phyloP scores from a whole-genome alignment of 768 basidiomycete genomes.

The Hygrocybe coccinea region DNA sequence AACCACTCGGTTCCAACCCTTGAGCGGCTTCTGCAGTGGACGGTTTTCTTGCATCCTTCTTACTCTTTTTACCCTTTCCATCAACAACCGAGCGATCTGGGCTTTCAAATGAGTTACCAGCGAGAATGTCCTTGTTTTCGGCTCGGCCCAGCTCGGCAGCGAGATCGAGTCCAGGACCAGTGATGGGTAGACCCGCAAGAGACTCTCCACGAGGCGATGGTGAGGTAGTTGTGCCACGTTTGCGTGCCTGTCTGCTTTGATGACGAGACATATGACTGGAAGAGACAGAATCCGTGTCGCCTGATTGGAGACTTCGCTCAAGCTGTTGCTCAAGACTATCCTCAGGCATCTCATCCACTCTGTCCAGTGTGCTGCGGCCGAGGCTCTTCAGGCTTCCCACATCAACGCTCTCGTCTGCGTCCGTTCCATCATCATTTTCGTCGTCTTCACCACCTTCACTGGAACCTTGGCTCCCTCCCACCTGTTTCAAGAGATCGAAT shows the following conservation, averaged over 20 bases:
- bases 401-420: slow-evolving; percentile 42
- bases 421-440: slow-evolving; percentile 39
- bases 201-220: slow-evolving; percentile 71
- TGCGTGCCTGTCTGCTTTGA: slow-evolving; percentile 43
- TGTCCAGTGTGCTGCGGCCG: slow-evolving; percentile 54
- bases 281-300: slow-evolving; percentile 34
- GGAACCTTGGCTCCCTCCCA: slow-evolving; percentile 38
- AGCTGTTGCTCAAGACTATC: slow-evolving; percentile 37
- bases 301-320: slow-evolving; percentile 34
- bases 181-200: slow-evolving; percentile 80
- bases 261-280: slow-evolving; percentile 38
- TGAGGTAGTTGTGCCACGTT: slow-evolving; percentile 46
- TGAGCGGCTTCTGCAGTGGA: slow-evolving; percentile 27
- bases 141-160: slow-evolving; percentile 90
- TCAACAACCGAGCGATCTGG: slow-evolving; percentile 43
- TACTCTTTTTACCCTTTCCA: slow-evolving; percentile 46
- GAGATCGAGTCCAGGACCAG: slow-evolving; percentile 83
- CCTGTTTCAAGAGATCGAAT: slow-evolving; percentile 70
- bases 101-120: slow-evolving; percentile 49
- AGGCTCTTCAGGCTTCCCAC: slow-evolving; percentile 54
- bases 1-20: slow-evolving; percentile 40
- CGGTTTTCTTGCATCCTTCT: slow-evolving; percentile 41
- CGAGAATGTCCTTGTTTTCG: slow-evolving; percentile 78
- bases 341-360: slow-evolving; percentile 56
- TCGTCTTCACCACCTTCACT: slow-evolving; percentile 39